Percentiles rank a stretch among this genome's conserved stretches.
phyloP scores from a whole-genome alignment of 805 yeast species.

The Candida xiaguanensis region DNA sequence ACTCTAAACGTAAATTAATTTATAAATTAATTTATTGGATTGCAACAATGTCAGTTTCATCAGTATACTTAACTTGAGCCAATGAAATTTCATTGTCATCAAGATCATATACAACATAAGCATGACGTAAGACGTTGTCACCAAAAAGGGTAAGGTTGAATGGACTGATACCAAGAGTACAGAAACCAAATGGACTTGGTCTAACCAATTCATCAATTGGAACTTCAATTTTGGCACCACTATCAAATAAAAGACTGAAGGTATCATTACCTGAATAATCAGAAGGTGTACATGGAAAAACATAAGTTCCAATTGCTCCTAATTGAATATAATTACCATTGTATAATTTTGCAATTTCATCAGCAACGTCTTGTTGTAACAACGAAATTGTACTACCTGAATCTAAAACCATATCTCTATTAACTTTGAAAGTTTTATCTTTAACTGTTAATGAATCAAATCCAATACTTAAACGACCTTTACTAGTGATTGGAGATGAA shows the following conservation, averaged over 20 bases:
- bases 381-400: slow-evolving; percentile 37
- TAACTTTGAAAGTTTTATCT: slow-evolving; percentile 13
- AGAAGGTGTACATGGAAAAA: background rate
- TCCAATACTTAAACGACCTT: slow-evolving; percentile 36
- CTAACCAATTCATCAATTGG: slow-evolving; percentile 35
- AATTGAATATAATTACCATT: background rate
- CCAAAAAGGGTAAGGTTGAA: slow-evolving; percentile 40
- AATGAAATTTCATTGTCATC: slow-evolving; percentile 54
- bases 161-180: slow-evolving; percentile 16
- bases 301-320: slow-evolving; percentile 5
- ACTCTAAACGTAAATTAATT: background rate
- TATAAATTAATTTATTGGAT: slow-evolving; percentile 1
- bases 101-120: slow-evolving; percentile 62
- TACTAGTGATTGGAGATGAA: background rate
- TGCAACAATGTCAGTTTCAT: slow-evolving; percentile 14
- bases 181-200: slow-evolving; percentile 21
- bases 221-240: slow-evolving; percentile 35
- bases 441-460: slow-evolving; percentile 33
- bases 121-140: slow-evolving; percentile 59
- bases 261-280: background rate
- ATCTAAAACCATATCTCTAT: slow-evolving; percentile 26
- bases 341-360: background rate
- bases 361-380: slow-evolving; percentile 33
- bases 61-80: slow-evolving; percentile 32
- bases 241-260: slow-evolving; percentile 1